Percentiles rank a stretch among this genome's conserved stretches.
These are phyloP conservation scores for Claviceps humidiphila DNA, from an alignment of 2,329 filamentous ascomycete genomes.

Conservation along the genomic window DNA sequence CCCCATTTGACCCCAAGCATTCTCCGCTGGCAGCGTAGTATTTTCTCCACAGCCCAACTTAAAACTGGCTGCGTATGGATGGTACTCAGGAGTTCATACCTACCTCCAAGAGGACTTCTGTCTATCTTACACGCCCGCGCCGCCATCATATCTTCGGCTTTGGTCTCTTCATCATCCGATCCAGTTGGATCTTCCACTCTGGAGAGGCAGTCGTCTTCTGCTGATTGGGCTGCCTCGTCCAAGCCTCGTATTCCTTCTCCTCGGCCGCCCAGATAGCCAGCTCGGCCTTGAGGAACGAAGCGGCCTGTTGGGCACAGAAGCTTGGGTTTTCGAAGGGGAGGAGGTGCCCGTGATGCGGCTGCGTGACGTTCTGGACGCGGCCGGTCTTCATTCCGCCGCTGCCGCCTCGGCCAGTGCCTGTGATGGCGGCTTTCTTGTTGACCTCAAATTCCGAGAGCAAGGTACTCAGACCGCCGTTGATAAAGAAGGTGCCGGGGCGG, in stretches of 20 bases:
- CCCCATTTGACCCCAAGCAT: too few species aligned
- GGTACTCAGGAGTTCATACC: too few species aligned
- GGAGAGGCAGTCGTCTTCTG: conserved; percentile 40
- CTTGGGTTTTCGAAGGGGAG: conserved; percentile 69
- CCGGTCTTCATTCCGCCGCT: conserved; percentile 52
- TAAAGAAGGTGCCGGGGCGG: conserved; percentile 52
- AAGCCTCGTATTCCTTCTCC: conserved; percentile 42
- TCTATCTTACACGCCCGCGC: too few species aligned
- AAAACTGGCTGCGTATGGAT: too few species aligned
- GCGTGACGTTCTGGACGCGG: conserved; percentile 49
- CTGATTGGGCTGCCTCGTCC: conserved; percentile 32
- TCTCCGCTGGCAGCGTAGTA: too few species aligned
- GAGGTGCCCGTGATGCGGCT: conserved; percentile 60
- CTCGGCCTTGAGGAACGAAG: conserved; percentile 43
- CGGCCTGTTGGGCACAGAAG: conserved; percentile 49
- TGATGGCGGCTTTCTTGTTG: conserved; percentile 47
- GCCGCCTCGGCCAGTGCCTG: conserved; percentile 53
- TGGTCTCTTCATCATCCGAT: conserved; percentile 9
- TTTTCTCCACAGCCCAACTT: too few species aligned
- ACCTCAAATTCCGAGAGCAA: conserved; percentile 39
- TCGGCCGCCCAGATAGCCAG: conserved; percentile 42
- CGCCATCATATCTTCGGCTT: conserved; percentile 16
- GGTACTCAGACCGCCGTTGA: conserved; percentile 50
- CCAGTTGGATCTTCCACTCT: conserved; percentile 42
- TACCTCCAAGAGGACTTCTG: too few species aligned